These are phyloP conservation scores for Filobasidium uniguttulatum DNA, from an alignment of 1,284 basidiomycete genomes.

Conservation along the genomic window DNA sequence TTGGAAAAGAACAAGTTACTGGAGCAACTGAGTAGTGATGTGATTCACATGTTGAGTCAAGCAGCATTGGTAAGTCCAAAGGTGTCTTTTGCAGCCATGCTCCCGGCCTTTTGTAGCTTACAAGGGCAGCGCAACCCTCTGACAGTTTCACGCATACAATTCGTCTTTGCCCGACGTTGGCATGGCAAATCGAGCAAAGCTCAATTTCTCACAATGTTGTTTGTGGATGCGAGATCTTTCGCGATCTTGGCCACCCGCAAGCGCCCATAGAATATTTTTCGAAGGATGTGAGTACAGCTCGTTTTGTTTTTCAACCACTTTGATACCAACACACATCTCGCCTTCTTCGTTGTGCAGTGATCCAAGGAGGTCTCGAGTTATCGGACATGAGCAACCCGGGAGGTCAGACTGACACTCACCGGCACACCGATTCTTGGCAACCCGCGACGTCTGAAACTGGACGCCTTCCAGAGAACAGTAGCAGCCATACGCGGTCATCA, in stretches of 20 bases:
- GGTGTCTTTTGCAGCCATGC: not conserved
- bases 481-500: no score
- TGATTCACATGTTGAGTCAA: conserved; percentile 29
- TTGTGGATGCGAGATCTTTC: conserved; percentile 30
- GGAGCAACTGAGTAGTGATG: conserved; percentile 25
- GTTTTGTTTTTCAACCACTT: not conserved
- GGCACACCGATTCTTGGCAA: no score
- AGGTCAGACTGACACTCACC: no score
- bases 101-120: no score
- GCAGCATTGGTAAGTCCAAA: conserved; percentile 25
- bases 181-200: conserved; percentile 21
- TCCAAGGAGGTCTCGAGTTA: conserved; percentile 25
- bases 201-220: conserved; percentile 32
- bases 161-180: conserved; percentile 10
- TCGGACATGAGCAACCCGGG: no score
- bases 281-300: conserved; percentile 24
- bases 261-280: conserved; percentile 31
- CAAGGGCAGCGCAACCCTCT: no score
- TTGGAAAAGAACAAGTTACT: conserved; percentile 27
- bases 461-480: no score
- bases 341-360: conserved; percentile 18
- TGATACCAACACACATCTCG: not conserved
- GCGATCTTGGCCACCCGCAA: conserved; percentile 29
- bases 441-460: no score
- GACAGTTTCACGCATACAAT: conserved; percentile 18